phyloP scores from a whole-genome alignment of 169 alveolate genomes.

The Pseudocohnilembus persalinus region DNA sequence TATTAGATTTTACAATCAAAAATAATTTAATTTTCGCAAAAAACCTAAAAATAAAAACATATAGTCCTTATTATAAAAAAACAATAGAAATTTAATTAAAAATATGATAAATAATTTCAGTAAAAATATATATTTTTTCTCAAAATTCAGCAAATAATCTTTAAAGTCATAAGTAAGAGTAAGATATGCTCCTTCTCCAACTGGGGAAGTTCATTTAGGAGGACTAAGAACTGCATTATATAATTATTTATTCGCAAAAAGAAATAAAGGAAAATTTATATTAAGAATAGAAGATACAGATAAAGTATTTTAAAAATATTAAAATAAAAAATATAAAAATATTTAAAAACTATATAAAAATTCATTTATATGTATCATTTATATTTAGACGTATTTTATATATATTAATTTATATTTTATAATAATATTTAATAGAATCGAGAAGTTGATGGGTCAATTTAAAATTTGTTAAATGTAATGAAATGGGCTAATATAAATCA shows the following conservation, averaged over 20 bases:
- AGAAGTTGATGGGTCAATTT: conserved; percentile 43
- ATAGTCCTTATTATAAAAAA: no score
- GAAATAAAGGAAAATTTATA: conserved; percentile 56
- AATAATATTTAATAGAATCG: conserved; percentile 31
- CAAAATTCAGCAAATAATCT: no score
- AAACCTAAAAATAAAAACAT: no score
- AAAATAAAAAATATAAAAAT: not conserved
- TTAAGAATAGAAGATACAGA: conserved; percentile 71
- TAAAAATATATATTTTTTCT: no score
- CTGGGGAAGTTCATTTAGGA: conserved; percentile 63
- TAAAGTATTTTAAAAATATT: conserved; percentile 11
- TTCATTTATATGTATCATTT: no score
- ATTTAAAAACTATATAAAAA: no score
- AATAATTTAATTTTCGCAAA: no score
- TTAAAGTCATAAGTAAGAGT: conserved; percentile 39
- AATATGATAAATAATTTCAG: no score
- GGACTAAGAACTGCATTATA: conserved; percentile 67
- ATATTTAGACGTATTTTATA: no score
- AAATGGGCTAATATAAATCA: conserved; percentile 44
- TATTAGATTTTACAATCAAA: no score
- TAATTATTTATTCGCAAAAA: conserved; percentile 62
- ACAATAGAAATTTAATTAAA: no score
- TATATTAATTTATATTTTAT: no score
- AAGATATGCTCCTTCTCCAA: conserved; percentile 61
- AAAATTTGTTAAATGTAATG: conserved; percentile 35